A percentile compares a stretch with the other conserved stretches of the same genome.
phyloP scores from a whole-genome alignment of 2,329 filamentous ascomycete species.

The Clonostachys chloroleuca region DNA sequence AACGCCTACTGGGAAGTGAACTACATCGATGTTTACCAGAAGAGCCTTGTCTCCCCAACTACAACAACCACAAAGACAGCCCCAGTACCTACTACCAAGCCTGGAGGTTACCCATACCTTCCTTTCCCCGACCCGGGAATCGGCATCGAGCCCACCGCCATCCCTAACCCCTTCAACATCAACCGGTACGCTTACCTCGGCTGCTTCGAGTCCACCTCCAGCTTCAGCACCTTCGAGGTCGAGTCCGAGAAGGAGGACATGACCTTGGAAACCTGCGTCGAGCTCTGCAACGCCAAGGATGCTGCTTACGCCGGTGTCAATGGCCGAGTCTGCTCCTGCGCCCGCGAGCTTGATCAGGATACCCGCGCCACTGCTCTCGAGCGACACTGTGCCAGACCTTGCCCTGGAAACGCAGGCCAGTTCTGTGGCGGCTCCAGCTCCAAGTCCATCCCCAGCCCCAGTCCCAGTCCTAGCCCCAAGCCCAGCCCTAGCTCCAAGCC shows the following conservation, averaged over 20 bases:
- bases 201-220: conserved; percentile 33
- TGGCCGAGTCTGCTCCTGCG: conserved; percentile 39
- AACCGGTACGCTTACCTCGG: conserved; percentile 26
- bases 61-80: conserved; percentile 1
- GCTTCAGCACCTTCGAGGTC: conserved; percentile 26
- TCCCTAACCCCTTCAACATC: conserved; percentile 23
- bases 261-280: conserved; percentile 31
- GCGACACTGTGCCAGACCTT: conserved; percentile 26
- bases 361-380: conserved; percentile 23
- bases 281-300: conserved; percentile 18
- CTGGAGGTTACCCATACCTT: neutral
- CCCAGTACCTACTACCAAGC: conserved; percentile 1
- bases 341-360: conserved; percentile 24
- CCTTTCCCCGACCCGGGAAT: conserved; percentile 1
- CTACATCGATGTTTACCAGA: conserved; percentile 42
- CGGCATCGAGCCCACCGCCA: conserved; percentile 4
- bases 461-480: too few species aligned
- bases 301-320: conserved; percentile 32
- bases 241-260: conserved; percentile 22
- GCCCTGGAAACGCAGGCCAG: conserved; percentile 31
- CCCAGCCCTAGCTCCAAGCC: too few species aligned
- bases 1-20: conserved; percentile 48
- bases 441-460: too few species aligned
- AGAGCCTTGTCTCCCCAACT: neutral
- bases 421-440: conserved; percentile 34